phyloP scores from a whole-genome alignment of 805 yeast species.

The Spathaspora gorwiae region DNA sequence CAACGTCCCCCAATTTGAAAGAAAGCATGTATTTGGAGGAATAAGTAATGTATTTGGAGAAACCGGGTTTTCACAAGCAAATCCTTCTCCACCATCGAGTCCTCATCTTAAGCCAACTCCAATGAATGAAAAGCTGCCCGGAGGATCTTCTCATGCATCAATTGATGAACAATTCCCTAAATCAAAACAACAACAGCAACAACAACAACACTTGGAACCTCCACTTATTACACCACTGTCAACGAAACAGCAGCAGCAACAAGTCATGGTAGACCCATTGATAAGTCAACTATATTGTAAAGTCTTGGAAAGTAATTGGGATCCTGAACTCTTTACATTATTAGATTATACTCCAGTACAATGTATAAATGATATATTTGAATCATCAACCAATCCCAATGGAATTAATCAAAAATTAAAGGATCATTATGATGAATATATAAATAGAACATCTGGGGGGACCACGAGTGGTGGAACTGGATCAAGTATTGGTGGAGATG shows the following conservation, averaged over 20 bases:
- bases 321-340: conserved; percentile 39
- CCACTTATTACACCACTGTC: neutral
- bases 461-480: conserved; percentile 18
- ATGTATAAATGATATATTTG: conserved; percentile 69
- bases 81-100: neutral
- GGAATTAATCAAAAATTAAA: conserved; percentile 35
- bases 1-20: conserved; percentile 38
- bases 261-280: conserved; percentile 43
- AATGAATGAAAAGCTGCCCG: neutral
- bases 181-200: neutral
- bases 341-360: conserved; percentile 62
- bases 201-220: neutral
- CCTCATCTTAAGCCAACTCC: neutral
- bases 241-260: neutral
- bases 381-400: conserved; percentile 46
- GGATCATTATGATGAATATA: neutral
- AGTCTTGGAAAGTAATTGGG: conserved; percentile 61
- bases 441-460: conserved; percentile 3
- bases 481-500: conserved; percentile 2
- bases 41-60: conserved; percentile 36
- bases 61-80: neutral
- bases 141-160: neutral
- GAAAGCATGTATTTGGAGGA: conserved; percentile 46
- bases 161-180: neutral
- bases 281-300: conserved; percentile 47